Conservation (phyloP, 306 rosid species). For the Trichosanthes cucumerina region DNA sequence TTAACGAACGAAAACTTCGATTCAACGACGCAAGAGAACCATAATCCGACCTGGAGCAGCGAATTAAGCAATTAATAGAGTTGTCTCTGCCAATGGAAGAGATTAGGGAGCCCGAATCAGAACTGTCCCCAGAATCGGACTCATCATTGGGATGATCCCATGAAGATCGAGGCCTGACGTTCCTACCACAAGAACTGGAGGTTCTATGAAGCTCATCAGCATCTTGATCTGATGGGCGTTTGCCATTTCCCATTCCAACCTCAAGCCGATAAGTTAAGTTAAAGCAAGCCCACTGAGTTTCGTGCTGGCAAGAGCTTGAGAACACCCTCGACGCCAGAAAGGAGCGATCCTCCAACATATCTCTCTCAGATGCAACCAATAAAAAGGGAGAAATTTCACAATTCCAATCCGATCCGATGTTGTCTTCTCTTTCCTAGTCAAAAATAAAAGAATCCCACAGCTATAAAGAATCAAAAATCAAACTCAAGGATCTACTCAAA, state of each 20-base stretch:
- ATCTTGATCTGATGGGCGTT: conserved; percentile 41
- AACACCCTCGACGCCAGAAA: conserved; percentile 55
- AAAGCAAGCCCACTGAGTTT: conserved; percentile 45
- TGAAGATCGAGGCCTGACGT: conserved; percentile 22
- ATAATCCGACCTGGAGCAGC: conserved; percentile 77
- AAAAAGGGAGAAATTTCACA: conserved; percentile 10
- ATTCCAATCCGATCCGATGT: conserved; percentile 25
- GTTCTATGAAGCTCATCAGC: conserved; percentile 31
- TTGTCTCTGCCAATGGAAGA: conserved; percentile 58
- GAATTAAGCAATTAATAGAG: conserved; percentile 60
- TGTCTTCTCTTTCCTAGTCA: conserved; percentile 15
- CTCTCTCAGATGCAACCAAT: conserved; percentile 27
- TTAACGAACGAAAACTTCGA: conserved; percentile 47
- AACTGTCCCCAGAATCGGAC: conserved; percentile 28
- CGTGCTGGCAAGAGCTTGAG: conserved; percentile 53
- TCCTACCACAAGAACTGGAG: conserved; percentile 26
- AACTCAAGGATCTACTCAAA: conserved; percentile 27
- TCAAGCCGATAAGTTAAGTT: conserved; percentile 44
- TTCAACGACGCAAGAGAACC: conserved; percentile 62
- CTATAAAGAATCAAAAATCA: conserved; percentile 15
- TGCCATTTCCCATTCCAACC: conserved; percentile 35
- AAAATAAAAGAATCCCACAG: conserved; percentile 18
- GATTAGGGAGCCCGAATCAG: conserved; percentile 53
- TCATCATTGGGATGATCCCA: conserved; percentile 24
- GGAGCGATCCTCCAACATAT: conserved; percentile 85